A percentile compares a stretch with the other conserved stretches of the same genome.
Evolutionary conservation across 371 early-diverging fungal genomes (phyloP).

Genomic region (Mucor piriformis): DNA sequence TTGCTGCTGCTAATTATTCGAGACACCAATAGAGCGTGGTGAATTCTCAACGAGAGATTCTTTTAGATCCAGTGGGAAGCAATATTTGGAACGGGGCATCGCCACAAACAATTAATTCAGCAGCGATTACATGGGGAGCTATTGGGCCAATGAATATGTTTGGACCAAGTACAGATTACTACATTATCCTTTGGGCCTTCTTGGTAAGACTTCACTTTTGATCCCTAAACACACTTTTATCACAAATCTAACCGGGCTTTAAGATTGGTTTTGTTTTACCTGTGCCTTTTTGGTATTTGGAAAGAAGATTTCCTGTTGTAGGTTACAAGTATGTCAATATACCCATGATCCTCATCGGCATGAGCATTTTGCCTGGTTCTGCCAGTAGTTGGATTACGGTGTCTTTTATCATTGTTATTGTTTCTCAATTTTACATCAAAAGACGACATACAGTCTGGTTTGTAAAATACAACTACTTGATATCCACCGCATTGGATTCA

Average conservation of each 20-base stretch:
- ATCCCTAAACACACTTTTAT: not conserved
- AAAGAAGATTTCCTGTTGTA: slow-evolving; percentile 38
- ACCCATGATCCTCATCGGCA: slow-evolving; percentile 50
- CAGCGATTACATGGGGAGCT: slow-evolving; percentile 74
- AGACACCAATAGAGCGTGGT: slow-evolving; percentile 41
- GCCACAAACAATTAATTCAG: slow-evolving; percentile 57
- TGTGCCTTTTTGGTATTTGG: slow-evolving; percentile 37
- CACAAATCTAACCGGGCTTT: not conserved
- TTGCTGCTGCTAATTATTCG: not conserved
- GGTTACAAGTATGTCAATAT: slow-evolving; percentile 46
- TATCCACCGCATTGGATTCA: slow-evolving; percentile 61
- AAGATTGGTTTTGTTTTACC: slow-evolving; percentile 33
- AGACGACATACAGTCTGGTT: slow-evolving; percentile 51
- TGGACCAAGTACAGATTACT: slow-evolving; percentile 64
- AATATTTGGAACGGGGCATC: slow-evolving; percentile 59
- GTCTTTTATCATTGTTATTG: slow-evolving; percentile 36
- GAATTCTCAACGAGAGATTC: slow-evolving; percentile 43
- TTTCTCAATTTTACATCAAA: slow-evolving; percentile 52
- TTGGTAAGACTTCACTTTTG: slow-evolving; percentile 9
- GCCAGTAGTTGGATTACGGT: slow-evolving; percentile 46
- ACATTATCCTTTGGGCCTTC: slow-evolving; percentile 56
- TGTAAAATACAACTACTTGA: slow-evolving; percentile 58
- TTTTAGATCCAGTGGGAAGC: slow-evolving; percentile 44
- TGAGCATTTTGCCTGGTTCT: slow-evolving; percentile 47
- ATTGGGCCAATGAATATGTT: slow-evolving; percentile 78